A percentile compares a stretch with the other conserved stretches of the same genome.
Conservation (phyloP, 1,284 basidiomycete genomes). For the Rhodotorula sp. region DNA sequence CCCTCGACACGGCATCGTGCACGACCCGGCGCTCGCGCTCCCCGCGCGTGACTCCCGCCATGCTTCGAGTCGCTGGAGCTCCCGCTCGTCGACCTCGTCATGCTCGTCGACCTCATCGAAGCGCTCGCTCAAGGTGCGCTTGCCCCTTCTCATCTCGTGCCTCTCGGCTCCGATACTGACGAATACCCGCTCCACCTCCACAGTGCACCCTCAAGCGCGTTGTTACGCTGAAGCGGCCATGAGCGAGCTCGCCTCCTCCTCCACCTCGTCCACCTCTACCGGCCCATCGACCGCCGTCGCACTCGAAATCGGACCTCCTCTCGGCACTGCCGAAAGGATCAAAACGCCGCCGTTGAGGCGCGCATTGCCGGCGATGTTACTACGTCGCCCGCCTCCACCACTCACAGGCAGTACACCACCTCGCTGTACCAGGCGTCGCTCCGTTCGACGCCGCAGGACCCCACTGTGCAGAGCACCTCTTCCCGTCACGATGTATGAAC, state of each 20-base stretch:
- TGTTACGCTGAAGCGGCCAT: background rate
- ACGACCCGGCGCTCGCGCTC: constrained; percentile 26
- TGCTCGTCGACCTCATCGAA: background rate
- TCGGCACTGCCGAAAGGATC: background rate
- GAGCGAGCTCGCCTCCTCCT: background rate
- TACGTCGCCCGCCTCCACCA: too few relatives aligned
- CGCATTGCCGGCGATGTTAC: background rate
- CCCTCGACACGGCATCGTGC: constrained; percentile 33
- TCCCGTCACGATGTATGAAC: too few relatives aligned
- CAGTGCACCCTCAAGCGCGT: constrained; percentile 4
- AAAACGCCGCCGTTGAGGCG: background rate
- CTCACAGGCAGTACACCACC: too few relatives aligned
- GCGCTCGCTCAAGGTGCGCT: constrained; percentile 8
- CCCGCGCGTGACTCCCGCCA: constrained; percentile 25
- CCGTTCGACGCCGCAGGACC: too few relatives aligned
- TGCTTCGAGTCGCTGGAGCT: background rate
- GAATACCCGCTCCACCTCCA: background rate
- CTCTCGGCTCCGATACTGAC: background rate
- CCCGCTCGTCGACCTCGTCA: background rate
- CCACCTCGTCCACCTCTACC: background rate
- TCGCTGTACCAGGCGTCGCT: too few relatives aligned
- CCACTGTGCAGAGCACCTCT: too few relatives aligned
- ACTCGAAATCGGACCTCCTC: background rate
- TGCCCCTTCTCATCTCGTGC: background rate
- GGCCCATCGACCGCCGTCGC: background rate